These are phyloP conservation scores for Triglochin maritima DNA, from an alignment of 106 monocot genomes.

Conservation along the genomic window DNA sequence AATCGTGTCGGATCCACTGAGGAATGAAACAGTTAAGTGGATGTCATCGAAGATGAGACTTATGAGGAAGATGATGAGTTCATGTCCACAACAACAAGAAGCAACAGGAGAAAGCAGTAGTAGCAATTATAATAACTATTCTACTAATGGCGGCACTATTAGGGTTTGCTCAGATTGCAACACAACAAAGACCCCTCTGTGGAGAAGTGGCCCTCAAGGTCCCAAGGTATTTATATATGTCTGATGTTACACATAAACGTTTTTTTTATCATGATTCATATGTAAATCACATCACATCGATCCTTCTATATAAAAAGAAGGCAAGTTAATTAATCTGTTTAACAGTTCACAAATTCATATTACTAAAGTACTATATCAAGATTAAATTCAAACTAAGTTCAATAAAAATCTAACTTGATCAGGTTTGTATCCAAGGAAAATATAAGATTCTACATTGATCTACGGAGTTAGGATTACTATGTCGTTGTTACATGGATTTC, in stretches of 20 bases:
- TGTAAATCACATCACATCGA: too few species aligned
- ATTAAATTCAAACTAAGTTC: too few species aligned
- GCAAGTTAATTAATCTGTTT: too few species aligned
- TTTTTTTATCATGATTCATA: neutral
- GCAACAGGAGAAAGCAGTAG: neutral
- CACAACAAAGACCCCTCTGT: conserved; percentile 23
- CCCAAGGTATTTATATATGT: conserved; percentile 13
- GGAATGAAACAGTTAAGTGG: conserved; percentile 2
- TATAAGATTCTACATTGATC: too few species aligned
- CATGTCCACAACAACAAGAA: conserved; percentile 6
- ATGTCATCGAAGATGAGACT: conserved; percentile 18
- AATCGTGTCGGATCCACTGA: neutral
- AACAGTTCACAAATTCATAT: too few species aligned
- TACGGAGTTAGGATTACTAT: too few species aligned
- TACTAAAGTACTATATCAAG: too few species aligned
- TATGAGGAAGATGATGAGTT: conserved; percentile 15
- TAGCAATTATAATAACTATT: neutral
- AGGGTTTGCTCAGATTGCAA: conserved; percentile 19
- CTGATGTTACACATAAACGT: too few species aligned
- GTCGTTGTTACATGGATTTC: too few species aligned
- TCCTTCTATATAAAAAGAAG: too few species aligned
- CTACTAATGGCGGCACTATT: neutral
- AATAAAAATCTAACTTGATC: too few species aligned
- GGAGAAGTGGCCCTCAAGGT: conserved; percentile 26
- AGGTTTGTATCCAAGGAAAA: too few species aligned